Evolutionary conservation across 2,329 filamentous ascomycete genomes (phyloP).

Genomic region (Verticillium isaacii): DNA sequence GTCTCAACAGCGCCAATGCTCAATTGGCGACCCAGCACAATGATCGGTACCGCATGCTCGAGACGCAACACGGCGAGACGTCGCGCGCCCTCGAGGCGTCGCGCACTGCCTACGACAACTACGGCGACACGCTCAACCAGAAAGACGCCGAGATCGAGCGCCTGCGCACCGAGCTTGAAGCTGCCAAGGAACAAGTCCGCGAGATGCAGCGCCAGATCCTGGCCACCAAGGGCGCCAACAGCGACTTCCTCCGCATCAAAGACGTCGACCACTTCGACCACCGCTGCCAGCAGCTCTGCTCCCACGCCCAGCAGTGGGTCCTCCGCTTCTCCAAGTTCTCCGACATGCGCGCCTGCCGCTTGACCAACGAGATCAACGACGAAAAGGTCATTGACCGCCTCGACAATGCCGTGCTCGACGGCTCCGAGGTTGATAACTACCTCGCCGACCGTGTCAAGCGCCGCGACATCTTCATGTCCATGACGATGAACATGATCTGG

Average conservation of each 20-base stretch:
- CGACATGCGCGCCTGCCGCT: conserved; percentile 80
- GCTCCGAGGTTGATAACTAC: conserved; percentile 85
- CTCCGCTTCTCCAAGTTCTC: conserved; percentile 97
- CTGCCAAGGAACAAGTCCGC: conserved; percentile 59
- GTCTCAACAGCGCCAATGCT: conserved; percentile 71
- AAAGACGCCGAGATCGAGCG: conserved; percentile 81
- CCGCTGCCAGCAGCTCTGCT: conserved; percentile 89
- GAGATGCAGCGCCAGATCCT: conserved; percentile 50
- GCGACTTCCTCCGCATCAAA: conserved; percentile 69
- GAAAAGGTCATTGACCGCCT: conserved; percentile 92
- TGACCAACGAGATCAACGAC: conserved; percentile 79
- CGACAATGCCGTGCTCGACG: conserved; percentile 91
- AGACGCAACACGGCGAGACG: conserved; percentile 61
- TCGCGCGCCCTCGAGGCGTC: conserved; percentile 65
- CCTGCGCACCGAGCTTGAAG: conserved; percentile 72
- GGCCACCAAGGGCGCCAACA: conserved; percentile 46
- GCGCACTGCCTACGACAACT: conserved; percentile 59
- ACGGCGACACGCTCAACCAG: conserved; percentile 62
- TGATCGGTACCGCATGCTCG: conserved; percentile 63
- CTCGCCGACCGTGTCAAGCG: conserved; percentile 83
- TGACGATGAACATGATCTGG: conserved; percentile 99
- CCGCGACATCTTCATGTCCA: conserved; percentile 95
- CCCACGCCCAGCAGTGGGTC: conserved; percentile 97
- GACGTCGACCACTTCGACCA: conserved; percentile 96
- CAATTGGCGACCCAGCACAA: conserved; percentile 73